Conservation (phyloP, 225 moss, liverwort and hornwort genomes). For the Pseudisothecium myosuroides region DNA sequence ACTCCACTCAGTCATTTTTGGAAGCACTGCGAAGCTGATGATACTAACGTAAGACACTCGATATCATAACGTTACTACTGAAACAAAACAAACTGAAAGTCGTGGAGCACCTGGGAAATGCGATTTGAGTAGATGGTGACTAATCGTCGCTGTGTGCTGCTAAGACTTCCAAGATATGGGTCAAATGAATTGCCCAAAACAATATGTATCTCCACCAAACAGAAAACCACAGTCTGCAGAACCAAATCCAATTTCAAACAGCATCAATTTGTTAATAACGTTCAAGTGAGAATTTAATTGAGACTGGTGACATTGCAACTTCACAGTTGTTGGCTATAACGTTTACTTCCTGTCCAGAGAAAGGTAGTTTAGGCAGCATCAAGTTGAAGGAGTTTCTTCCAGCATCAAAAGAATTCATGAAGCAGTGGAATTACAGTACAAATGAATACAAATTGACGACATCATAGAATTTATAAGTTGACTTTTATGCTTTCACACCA, state of each 20-base stretch:
- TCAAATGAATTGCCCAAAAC: constrained; percentile 87
- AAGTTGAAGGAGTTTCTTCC: neutral
- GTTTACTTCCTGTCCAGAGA: neutral
- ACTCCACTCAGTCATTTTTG: neutral
- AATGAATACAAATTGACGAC: neutral
- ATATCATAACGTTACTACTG: neutral
- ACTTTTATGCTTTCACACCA: neutral
- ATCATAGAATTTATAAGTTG: neutral
- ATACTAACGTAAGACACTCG: neutral
- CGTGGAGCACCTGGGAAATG: constrained; percentile 63
- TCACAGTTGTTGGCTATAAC: neutral
- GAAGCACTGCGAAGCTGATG: neutral
- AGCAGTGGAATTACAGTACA: neutral
- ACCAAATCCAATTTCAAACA: neutral
- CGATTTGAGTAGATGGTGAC: constrained; percentile 93
- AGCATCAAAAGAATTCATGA: neutral
- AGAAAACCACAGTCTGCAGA: constrained; percentile 84
- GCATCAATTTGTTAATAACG: neutral
- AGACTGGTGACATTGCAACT: neutral
- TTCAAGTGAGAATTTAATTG: neutral
- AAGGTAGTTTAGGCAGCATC: neutral
- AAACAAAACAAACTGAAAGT: neutral
- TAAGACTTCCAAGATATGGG: constrained; percentile 94
- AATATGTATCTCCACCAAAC: constrained; percentile 95
- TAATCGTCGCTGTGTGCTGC: constrained; percentile 86